Evolutionary conservation across 495 filamentous ascomycete species (phyloP).

Genomic region (Trichoderma gamsii): DNA sequence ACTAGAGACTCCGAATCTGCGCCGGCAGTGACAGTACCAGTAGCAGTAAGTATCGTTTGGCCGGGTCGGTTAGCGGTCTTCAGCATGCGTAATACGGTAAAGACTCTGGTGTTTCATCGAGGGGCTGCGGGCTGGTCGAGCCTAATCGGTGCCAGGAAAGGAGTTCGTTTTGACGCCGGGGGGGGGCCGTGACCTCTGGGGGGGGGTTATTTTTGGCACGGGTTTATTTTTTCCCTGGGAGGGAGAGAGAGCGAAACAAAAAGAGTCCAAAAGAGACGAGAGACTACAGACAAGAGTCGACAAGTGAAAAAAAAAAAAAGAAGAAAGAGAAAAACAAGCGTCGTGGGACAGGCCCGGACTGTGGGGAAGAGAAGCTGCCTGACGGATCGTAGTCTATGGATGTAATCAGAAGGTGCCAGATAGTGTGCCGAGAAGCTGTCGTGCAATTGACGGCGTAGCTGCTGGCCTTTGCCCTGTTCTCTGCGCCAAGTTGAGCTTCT

Average conservation of each 20-base stretch:
- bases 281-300: neutral
- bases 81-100: conserved; percentile 3
- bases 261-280: neutral
- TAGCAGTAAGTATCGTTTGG: neutral
- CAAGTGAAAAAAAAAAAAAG: neutral
- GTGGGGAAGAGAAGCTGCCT: conserved; percentile 9
- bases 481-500: too few species aligned
- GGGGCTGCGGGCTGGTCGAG: conserved; percentile 1
- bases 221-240: neutral
- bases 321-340: neutral
- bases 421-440: neutral
- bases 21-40: neutral
- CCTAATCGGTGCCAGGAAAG: neutral
- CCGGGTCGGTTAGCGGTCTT: neutral
- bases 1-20: neutral
- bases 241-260: neutral
- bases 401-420: neutral
- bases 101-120: conserved; percentile 5
- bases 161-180: conserved; percentile 3
- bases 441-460: neutral
- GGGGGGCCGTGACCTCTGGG: neutral
- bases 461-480: neutral
- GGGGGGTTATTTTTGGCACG: neutral
- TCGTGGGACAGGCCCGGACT: conserved; percentile 1
- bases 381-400: neutral